A percentile compares a stretch with the other conserved stretches of the same genome.
Conservation (phyloP, 2,329 filamentous ascomycete species). For the Onygena corvina region DNA sequence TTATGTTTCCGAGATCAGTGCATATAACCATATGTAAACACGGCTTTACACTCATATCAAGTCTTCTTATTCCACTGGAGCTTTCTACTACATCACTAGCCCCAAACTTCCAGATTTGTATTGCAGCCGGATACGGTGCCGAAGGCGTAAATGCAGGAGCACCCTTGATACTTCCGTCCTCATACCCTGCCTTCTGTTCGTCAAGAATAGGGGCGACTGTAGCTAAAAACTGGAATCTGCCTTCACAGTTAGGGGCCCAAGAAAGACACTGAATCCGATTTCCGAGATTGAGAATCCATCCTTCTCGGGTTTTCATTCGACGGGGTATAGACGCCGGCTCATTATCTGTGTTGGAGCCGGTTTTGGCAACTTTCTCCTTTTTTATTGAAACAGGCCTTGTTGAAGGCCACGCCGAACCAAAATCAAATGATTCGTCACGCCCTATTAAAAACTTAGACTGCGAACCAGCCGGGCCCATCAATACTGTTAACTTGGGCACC, state of each 20-base stretch:
- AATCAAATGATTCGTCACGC: slow-evolving; percentile 33
- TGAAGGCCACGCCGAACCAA: slow-evolving; percentile 36
- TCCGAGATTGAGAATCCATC: slow-evolving; percentile 48
- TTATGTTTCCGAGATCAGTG: slow-evolving; percentile 46
- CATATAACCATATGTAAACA: slow-evolving; percentile 42
- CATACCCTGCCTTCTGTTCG: slow-evolving; percentile 25
- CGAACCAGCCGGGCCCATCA: slow-evolving; percentile 40
- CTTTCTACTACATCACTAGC: slow-evolving; percentile 20
- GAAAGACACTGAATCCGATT: slow-evolving; percentile 40
- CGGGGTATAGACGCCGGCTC: slow-evolving; percentile 10
- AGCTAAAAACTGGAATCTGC: slow-evolving; percentile 45
- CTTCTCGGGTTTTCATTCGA: slow-evolving; percentile 25
- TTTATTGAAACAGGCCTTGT: slow-evolving; percentile 8
- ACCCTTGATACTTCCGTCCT: slow-evolving; percentile 23
- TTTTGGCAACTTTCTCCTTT: slow-evolving; percentile 13
- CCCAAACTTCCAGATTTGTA: slow-evolving; percentile 50
- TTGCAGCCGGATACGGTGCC: slow-evolving; percentile 36
- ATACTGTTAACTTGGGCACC: slow-evolving; percentile 31
- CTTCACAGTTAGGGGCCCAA: slow-evolving; percentile 37
- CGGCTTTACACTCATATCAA: slow-evolving; percentile 37
- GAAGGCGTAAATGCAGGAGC: slow-evolving; percentile 43
- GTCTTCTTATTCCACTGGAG: slow-evolving; percentile 23
- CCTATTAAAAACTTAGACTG: slow-evolving; percentile 35
- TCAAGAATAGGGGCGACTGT: slow-evolving; percentile 33
- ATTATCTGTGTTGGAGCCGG: not conserved